Evolutionary conservation across 257 asterid species (phyloP).

Genomic region (Jasminum sambac): DNA sequence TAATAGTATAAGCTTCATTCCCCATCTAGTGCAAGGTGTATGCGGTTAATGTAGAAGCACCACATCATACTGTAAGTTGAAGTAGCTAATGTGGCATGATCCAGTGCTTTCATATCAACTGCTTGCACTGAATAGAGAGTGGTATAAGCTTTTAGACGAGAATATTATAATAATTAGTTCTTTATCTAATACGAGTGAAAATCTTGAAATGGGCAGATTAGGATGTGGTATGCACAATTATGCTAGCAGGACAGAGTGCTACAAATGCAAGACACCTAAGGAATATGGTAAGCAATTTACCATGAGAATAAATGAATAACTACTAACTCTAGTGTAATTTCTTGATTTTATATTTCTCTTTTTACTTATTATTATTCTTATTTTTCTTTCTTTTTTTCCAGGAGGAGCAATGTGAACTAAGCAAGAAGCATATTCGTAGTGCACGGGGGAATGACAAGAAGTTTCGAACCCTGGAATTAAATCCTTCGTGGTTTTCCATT

Average conservation of each 20-base stretch:
- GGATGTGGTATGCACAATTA: conserved; percentile 77
- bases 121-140: no score
- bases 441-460: background rate
- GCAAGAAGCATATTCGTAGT: conserved; percentile 16
- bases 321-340: background rate
- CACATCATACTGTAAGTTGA: no score
- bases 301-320: background rate
- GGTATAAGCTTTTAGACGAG: background rate
- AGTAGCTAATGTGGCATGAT: no score
- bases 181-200: background rate
- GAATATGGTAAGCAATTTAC: conserved; percentile 47
- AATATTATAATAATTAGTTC: background rate
- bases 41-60: no score
- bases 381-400: background rate
- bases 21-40: no score
- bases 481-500: background rate
- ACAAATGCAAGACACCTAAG: conserved; percentile 60
- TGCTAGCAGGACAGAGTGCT: conserved; percentile 75
- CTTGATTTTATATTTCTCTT: conserved; percentile 1
- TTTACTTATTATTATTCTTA: background rate
- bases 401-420: conserved; percentile 34
- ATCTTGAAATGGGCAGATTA: conserved; percentile 30
- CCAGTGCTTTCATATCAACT: no score
- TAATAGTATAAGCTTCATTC: background rate
- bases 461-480: conserved; percentile 7